phyloP scores from a whole-genome alignment of 169 alveolate genomes.

The Cryptosporidium sp. region DNA sequence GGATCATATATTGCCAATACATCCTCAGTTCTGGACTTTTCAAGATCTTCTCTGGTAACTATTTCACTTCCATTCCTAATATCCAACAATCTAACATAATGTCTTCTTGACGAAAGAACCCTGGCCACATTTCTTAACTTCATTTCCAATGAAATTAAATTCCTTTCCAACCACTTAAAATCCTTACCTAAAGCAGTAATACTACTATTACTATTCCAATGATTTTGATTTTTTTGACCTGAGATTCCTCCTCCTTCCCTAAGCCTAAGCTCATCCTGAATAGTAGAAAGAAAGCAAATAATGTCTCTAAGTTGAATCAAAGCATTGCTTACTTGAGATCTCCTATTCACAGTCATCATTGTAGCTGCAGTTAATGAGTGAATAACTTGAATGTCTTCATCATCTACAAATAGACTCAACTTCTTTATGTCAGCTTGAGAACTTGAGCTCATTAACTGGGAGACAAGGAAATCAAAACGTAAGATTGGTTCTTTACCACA shows the following conservation, averaged over 20 bases:
- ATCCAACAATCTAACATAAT: slow-evolving; percentile 9
- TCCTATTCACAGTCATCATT: slow-evolving; percentile 59
- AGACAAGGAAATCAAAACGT: slow-evolving; percentile 53
- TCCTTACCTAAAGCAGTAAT: neutral
- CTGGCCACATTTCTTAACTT: slow-evolving; percentile 63
- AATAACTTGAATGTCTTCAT: slow-evolving; percentile 36
- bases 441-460: slow-evolving; percentile 55
- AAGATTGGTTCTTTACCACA: slow-evolving; percentile 39
- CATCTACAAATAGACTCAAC: slow-evolving; percentile 22
- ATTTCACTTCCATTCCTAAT: neutral
- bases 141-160: slow-evolving; percentile 44
- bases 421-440: slow-evolving; percentile 25
- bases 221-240: neutral
- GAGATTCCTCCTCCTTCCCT: neutral
- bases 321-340: slow-evolving; percentile 63
- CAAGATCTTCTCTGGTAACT: neutral
- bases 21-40: neutral
- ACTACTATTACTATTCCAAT: neutral
- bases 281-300: slow-evolving; percentile 12
- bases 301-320: slow-evolving; percentile 56
- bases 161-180: slow-evolving; percentile 18
- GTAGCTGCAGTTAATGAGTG: slow-evolving; percentile 68
- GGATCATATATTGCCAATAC: slow-evolving; percentile 85
- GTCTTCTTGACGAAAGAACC: slow-evolving; percentile 28
- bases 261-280: slow-evolving; percentile 25